Evolutionary conservation across 2,329 filamentous ascomycete species (phyloP).

Genomic region (Leptographium procerum): DNA sequence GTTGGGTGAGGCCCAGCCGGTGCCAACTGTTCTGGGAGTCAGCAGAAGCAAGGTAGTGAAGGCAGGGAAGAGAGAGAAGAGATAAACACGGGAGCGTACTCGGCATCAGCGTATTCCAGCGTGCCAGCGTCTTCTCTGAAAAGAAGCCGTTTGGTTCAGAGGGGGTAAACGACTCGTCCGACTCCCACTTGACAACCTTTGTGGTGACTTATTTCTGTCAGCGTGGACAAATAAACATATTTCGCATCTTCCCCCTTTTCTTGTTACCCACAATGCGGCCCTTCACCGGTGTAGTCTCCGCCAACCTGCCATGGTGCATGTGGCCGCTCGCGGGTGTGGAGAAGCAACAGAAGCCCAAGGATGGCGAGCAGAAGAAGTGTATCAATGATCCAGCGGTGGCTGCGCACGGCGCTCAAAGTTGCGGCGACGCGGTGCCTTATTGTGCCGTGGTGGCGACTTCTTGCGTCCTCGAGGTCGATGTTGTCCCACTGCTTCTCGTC

Average conservation of each 20-base stretch:
- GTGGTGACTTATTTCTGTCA: conserved; percentile 20
- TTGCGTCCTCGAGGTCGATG: conserved; percentile 5
- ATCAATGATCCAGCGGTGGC: conserved; percentile 22
- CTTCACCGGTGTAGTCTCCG: conserved; percentile 25
- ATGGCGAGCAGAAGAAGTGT: conserved; percentile 21
- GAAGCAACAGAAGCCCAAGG: conserved; percentile 16
- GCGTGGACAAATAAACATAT: not conserved
- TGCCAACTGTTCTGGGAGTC: conserved; percentile 14
- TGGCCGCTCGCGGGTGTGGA: conserved; percentile 3
- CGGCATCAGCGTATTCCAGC: conserved; percentile 29
- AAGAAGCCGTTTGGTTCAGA: conserved; percentile 27
- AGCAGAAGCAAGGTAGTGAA: not conserved
- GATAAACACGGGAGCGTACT: conserved; percentile 15
- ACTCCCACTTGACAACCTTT: conserved; percentile 25
- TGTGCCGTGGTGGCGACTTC: conserved; percentile 7
- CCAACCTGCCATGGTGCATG: conserved; percentile 22
- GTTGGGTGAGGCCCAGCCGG: conserved; percentile 21
- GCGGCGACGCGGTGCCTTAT: not conserved
- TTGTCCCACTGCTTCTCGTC: conserved; percentile 20
- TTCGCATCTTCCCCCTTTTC: too few relatives aligned
- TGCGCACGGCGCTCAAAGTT: conserved; percentile 6
- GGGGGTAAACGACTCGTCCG: conserved; percentile 27
- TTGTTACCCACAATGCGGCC: conserved; percentile 20
- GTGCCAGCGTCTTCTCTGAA: conserved; percentile 21
- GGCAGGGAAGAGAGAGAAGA: not conserved